Base-by-base conservation (phyloP, 139 green algal species). In the Pedinophyceae sp. region DNA sequence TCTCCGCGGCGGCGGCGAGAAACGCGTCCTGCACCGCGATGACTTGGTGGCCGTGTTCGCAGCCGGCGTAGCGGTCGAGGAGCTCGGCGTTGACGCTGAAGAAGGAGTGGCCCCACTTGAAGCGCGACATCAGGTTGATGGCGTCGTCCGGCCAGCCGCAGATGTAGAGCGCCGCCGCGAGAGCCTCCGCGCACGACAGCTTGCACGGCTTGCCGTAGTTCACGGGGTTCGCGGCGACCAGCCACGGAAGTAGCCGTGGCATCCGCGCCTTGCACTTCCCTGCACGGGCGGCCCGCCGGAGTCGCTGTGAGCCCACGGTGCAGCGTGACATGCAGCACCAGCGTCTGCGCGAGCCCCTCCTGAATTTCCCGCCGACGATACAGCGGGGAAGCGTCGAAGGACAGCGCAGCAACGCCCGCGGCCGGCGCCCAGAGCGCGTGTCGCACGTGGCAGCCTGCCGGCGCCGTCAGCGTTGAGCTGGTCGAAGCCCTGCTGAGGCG, bases 71-170 rank as follows among this genome's bases (percentile, higher is more conserved):
- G 0, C 47, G 41, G 2, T 86, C 75, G 52, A 98, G 73, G 34
- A 95, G 62, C 23, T 86, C 78, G 25, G 62, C 61, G 67, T 98
- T 98, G 4, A 89, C 58, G 17, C 71, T 75, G 48, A 94, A 68
- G 71, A 96, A 96, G 50, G 68, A 74, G 69, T 93, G 84, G 22
- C 88, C 88, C 83, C 85, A 94, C 39, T 89, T 93, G 68, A 94
- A 94, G 5, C 77, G 58, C 7, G 55, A 67, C 65, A 94, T 67
- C 6, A 94, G 58, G 3, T 53, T 53, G 3, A 61, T 48, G 1
- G 77, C 74, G 13, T 77, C 75, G 2, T 71, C 72, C 53, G 67
- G 59, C 30, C 79, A 71, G 40, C 85, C 83, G 59, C 76, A 90
- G 13, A 95, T 85, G 63, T 77, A 87, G 25, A 93, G 70, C 15